Conservation (phyloP, 2,329 filamentous ascomycete genomes). For the Tolypocladium cylindrosporum region DNA sequence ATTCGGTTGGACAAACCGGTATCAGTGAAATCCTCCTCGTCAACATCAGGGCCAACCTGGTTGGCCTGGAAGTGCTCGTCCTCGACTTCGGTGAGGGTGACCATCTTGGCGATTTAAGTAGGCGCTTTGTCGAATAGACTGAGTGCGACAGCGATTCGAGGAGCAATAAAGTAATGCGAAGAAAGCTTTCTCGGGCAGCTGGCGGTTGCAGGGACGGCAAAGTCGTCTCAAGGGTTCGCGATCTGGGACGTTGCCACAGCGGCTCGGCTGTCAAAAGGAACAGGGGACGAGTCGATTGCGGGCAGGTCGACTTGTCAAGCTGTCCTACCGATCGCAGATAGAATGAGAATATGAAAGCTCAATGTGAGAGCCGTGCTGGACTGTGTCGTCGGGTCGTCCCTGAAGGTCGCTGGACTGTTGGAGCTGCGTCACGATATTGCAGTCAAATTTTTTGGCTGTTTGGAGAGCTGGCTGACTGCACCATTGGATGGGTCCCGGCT, state of each 20-base stretch:
- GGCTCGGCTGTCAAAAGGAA: not conserved
- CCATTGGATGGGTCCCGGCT: not conserved
- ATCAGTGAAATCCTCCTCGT: constrained; percentile 89
- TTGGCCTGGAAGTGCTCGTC: constrained; percentile 83
- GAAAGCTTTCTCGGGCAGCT: not conserved
- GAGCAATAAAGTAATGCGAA: not conserved
- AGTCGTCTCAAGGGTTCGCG: not conserved
- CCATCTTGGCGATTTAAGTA: constrained; percentile 52
- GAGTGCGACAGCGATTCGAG: not conserved
- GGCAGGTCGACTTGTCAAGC: not conserved
- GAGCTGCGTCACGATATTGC: not conserved
- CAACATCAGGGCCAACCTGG: constrained; percentile 62
- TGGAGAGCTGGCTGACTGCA: not conserved
- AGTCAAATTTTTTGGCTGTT: constrained; percentile 3
- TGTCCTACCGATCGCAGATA: not conserved
- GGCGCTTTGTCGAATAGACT: not conserved
- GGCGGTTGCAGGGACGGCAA: not conserved
- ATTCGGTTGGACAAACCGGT: constrained; percentile 53
- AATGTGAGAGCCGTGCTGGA: not conserved
- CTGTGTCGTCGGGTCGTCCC: not conserved
- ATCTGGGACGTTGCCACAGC: not conserved
- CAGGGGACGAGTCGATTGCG: not conserved
- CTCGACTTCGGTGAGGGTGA: constrained; percentile 92
- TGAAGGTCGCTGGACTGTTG: not conserved
- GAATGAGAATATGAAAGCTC: not conserved